Conservation (phyloP, 345 rosid species). For the Boechera stricta region DNA sequence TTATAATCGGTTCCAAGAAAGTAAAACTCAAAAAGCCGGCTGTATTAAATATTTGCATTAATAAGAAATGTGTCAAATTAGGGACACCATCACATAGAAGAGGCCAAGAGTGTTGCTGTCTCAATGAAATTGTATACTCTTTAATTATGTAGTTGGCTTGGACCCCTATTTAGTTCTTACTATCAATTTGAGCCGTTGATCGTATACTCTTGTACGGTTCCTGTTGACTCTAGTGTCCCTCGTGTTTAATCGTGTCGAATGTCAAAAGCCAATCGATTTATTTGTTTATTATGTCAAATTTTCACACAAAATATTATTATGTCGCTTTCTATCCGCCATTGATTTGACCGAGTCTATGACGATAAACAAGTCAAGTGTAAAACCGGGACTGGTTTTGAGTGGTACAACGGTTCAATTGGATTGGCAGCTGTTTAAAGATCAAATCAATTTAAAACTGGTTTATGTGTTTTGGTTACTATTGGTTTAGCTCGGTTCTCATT, state of each 20-base stretch:
- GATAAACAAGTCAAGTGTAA: not conserved
- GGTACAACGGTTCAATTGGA: not conserved
- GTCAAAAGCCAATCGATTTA: not conserved
- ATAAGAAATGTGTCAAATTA: not conserved
- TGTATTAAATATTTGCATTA: not conserved
- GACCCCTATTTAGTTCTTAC: not conserved
- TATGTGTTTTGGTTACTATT: not conserved
- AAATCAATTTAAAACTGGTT: not conserved
- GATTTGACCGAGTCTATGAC: not conserved
- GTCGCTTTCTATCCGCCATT: not conserved
- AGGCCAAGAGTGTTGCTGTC: not conserved
- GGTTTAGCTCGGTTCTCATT: not conserved
- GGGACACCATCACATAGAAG: not conserved
- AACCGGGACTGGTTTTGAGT: not conserved
- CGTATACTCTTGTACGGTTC: not conserved
- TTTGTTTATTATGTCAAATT: not conserved
- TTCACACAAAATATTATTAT: not conserved
- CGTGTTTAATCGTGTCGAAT: not conserved
- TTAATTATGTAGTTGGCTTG: constrained; percentile 6
- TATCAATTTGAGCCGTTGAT: constrained; percentile 4
- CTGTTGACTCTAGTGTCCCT: constrained; percentile 9
- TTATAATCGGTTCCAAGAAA: not conserved
- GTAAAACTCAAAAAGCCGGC: not conserved
- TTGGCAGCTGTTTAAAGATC: not conserved
- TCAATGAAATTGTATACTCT: not conserved